Conservation (phyloP, 768 basidiomycete genomes). For the Coprinopsis sp. region DNA sequence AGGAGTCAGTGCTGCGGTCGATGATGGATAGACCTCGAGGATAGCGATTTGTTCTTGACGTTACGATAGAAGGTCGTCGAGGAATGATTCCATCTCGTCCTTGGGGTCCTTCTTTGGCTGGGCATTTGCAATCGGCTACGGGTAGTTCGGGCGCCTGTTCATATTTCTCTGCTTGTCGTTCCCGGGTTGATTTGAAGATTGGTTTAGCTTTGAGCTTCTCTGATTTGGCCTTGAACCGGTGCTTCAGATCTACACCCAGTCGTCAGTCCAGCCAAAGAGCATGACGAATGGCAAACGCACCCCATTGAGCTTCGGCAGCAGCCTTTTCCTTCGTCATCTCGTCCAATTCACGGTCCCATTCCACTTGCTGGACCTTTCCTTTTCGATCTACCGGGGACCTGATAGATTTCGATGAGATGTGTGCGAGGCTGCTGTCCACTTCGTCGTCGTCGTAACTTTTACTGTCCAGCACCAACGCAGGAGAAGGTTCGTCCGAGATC, state of each 20-base stretch:
- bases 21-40: too few relatives aligned
- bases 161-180: conserved; percentile 28
- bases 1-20: too few relatives aligned
- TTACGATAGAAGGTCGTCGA: conserved; percentile 69
- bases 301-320: conserved; percentile 71
- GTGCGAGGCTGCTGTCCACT: conserved; percentile 54
- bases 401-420: conserved; percentile 36
- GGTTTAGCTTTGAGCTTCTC: conserved; percentile 37
- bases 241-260: conserved; percentile 57
- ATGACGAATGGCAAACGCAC: conserved; percentile 31
- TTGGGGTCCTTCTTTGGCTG: too few relatives aligned
- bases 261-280: not conserved
- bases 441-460: conserved; percentile 49
- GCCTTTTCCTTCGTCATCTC: conserved; percentile 65
- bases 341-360: conserved; percentile 67
- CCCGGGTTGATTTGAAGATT: conserved; percentile 18
- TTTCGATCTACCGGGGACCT: conserved; percentile 39
- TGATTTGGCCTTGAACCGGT: conserved; percentile 52
- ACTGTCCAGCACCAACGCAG: conserved; percentile 19
- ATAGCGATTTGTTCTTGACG: too few relatives aligned
- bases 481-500: conserved; percentile 33
- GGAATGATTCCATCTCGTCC: conserved; percentile 65
- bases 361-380: conserved; percentile 58
- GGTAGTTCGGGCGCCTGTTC: conserved; percentile 54
- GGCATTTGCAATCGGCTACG: conserved; percentile 23